Percentiles rank a stretch among this genome's conserved stretches.
phyloP scores from a whole-genome alignment of 257 asterid genomes.

The Capsicum chinense region DNA sequence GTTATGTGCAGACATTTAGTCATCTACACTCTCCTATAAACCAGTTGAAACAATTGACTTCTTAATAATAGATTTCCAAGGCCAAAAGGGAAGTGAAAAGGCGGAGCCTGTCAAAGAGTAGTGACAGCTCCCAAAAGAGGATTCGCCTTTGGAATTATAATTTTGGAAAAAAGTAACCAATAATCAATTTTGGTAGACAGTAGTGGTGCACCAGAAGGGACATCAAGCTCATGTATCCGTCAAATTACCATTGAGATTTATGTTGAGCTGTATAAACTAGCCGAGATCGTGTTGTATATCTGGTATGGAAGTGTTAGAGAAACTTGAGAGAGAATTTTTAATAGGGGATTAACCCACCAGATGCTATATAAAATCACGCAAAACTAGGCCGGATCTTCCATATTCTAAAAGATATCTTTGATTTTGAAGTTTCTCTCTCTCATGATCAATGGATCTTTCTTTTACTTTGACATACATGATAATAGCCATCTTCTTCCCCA shows the following conservation, averaged over 20 bases:
- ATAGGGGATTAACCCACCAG: background rate
- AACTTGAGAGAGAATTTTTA: background rate
- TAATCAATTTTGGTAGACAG: background rate
- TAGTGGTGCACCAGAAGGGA: background rate
- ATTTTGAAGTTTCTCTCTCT: background rate
- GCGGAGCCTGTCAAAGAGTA: background rate
- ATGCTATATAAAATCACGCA: background rate
- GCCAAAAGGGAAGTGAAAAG: background rate
- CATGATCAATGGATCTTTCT: background rate
- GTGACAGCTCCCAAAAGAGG: background rate
- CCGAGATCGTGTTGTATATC: background rate
- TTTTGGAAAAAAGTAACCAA: background rate
- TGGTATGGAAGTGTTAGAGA: background rate
- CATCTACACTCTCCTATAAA: no score
- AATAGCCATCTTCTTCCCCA: background rate
- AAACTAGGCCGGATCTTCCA: background rate
- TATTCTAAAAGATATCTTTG: background rate
- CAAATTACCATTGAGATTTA: background rate
- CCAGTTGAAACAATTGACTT: no score
- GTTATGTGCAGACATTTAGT: background rate
- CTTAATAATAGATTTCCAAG: background rate
- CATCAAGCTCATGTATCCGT: background rate
- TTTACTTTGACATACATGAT: background rate
- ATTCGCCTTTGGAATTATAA: slow-evolving; percentile 4
- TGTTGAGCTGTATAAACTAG: slow-evolving; percentile 23